phyloP scores from a whole-genome alignment of 441 rosid species.

The Raphanus hybrid region DNA sequence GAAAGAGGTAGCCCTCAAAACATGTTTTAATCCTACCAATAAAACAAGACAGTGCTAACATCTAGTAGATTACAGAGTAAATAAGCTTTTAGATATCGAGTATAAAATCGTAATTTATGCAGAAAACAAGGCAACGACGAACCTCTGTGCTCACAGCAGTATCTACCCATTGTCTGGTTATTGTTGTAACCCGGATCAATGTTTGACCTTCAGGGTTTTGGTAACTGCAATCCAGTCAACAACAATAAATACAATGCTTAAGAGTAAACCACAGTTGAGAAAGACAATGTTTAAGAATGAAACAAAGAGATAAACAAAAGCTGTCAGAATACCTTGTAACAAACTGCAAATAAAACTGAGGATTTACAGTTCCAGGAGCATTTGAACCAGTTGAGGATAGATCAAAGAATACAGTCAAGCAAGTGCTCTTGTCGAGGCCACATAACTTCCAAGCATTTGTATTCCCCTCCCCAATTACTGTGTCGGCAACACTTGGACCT shows the following conservation, averaged over 20 bases:
- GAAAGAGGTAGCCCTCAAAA: neutral
- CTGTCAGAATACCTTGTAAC: conserved; percentile 70
- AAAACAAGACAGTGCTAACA: conserved; percentile 3
- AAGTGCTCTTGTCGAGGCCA: conserved; percentile 95
- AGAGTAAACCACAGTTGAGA: neutral
- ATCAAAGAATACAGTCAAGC: conserved; percentile 94
- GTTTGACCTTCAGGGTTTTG: conserved; percentile 76
- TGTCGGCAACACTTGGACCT: conserved; percentile 94
- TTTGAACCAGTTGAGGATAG: conserved; percentile 78
- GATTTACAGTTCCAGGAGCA: conserved; percentile 73
- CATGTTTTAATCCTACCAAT: neutral
- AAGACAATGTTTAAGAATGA: conserved; percentile 12
- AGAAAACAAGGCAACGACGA: conserved; percentile 31
- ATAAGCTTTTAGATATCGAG: neutral
- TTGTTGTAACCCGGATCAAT: conserved; percentile 81
- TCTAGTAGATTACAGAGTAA: neutral
- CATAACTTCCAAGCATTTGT: conserved; percentile 95
- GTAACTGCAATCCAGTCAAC: conserved; percentile 62
- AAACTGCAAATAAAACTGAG: conserved; percentile 87
- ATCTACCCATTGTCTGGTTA: conserved; percentile 88
- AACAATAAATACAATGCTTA: conserved; percentile 28
- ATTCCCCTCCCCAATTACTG: conserved; percentile 92
- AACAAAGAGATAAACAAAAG: conserved; percentile 3
- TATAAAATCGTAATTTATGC: neutral
- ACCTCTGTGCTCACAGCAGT: conserved; percentile 93